phyloP scores from a whole-genome alignment of 2,329 filamentous ascomycete species.

The Trichoderma harzianum region DNA sequence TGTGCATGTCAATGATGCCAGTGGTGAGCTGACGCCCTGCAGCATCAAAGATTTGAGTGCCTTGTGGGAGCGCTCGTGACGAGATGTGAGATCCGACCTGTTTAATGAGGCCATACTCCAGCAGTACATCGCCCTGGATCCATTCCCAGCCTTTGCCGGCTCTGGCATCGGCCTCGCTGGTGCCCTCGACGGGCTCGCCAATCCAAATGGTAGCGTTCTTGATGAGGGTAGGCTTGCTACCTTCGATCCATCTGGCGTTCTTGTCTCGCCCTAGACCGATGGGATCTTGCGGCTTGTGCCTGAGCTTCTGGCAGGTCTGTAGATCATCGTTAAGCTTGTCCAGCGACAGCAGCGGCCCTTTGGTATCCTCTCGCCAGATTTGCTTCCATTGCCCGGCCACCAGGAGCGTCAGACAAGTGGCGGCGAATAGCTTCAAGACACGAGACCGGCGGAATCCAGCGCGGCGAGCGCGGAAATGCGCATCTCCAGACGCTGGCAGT shows the following conservation, averaged over 20 bases:
- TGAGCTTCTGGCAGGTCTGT: constrained; percentile 53
- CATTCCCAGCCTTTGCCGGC: constrained; percentile 59
- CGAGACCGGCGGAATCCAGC: constrained; percentile 41
- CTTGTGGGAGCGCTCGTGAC: constrained; percentile 40
- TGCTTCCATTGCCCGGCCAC: constrained; percentile 49
- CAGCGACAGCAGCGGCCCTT: constrained; percentile 43
- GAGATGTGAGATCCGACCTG: constrained; percentile 47
- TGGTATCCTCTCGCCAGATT: constrained; percentile 29
- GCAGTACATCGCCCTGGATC: constrained; percentile 56
- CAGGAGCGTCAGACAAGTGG: constrained; percentile 50
- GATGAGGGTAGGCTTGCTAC: constrained; percentile 59
- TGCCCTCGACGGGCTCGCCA: constrained; percentile 55
- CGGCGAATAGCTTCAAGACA: constrained; percentile 40
- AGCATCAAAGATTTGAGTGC: constrained; percentile 54
- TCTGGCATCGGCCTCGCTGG: constrained; percentile 50
- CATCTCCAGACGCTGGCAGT: constrained; percentile 21
- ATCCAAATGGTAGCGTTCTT: constrained; percentile 65
- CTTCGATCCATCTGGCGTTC: constrained; percentile 59
- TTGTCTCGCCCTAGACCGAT: constrained; percentile 53
- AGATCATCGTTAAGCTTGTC: constrained; percentile 53
- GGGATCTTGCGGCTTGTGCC: constrained; percentile 52
- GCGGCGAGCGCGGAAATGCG: constrained; percentile 25
- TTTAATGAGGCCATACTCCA: constrained; percentile 60
- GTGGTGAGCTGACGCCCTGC: constrained; percentile 59
- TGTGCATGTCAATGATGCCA: constrained; percentile 71